A percentile compares a stretch with the other conserved stretches of the same genome.
phyloP scores from a whole-genome alignment of 345 rosid species.

The Rhizophora apiculata region DNA sequence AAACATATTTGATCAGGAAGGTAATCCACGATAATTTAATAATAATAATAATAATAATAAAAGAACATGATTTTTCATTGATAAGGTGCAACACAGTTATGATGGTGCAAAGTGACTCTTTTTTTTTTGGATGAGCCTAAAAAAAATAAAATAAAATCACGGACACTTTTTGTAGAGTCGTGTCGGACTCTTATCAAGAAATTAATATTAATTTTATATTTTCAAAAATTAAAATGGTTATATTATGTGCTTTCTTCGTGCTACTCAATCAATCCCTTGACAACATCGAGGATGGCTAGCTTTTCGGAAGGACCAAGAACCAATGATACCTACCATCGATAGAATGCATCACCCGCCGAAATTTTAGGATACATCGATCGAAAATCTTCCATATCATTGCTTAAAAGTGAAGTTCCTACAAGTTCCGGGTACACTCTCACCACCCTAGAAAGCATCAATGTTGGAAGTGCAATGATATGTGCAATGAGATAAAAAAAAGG shows the following conservation, averaged over 20 bases:
- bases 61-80: too few species aligned
- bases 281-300: background rate
- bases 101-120: too few species aligned
- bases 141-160: too few species aligned
- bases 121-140: too few species aligned
- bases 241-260: background rate
- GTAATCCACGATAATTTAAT: too few species aligned
- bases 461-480: background rate
- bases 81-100: too few species aligned
- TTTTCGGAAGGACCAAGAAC: background rate
- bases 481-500: background rate
- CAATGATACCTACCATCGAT: background rate
- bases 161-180: background rate
- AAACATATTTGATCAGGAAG: too few species aligned
- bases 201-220: too few species aligned
- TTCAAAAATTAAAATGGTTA: background rate
- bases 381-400: background rate
- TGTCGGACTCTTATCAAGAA: background rate
- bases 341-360: background rate
- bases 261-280: background rate
- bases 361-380: background rate
- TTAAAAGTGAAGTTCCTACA: background rate
- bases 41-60: too few species aligned
- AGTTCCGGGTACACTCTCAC: background rate
- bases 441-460: background rate